A percentile compares a stretch with the other conserved stretches of the same genome.
These are phyloP conservation scores for Hortaea werneckii DNA, from an alignment of 2,329 filamentous ascomycete genomes.

Conservation along the genomic window DNA sequence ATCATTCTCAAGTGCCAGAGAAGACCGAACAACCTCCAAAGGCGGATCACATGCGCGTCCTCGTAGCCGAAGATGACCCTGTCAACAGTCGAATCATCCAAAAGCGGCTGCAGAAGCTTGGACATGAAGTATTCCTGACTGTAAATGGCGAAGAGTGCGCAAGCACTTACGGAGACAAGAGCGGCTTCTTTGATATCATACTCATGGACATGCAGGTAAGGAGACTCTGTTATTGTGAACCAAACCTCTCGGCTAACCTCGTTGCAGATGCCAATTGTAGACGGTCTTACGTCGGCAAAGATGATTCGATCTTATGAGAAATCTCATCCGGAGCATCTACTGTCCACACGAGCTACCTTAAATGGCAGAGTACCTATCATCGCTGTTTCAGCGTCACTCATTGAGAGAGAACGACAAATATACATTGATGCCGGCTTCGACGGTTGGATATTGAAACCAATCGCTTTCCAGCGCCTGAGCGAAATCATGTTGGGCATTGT, in stretches of 20 bases:
- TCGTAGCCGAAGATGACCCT: slow-evolving; percentile 81
- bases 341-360: slow-evolving; percentile 48
- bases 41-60: slow-evolving; percentile 47
- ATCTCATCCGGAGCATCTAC: slow-evolving; percentile 36
- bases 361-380: slow-evolving; percentile 70
- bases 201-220: slow-evolving; percentile 88
- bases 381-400: slow-evolving; percentile 72
- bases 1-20: slow-evolving; percentile 2
- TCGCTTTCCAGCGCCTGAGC: slow-evolving; percentile 67
- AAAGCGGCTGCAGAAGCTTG: slow-evolving; percentile 67
- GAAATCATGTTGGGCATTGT: slow-evolving; percentile 60
- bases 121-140: slow-evolving; percentile 61
- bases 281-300: slow-evolving; percentile 71
- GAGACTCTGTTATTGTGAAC: background rate
- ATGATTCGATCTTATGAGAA: slow-evolving; percentile 70
- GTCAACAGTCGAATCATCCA: slow-evolving; percentile 74
- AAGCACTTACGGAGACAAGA: slow-evolving; percentile 53
- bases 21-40: slow-evolving; percentile 9
- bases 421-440: slow-evolving; percentile 78
- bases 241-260: slow-evolving; percentile 7
- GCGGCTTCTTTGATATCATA: slow-evolving; percentile 60
- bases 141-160: slow-evolving; percentile 81
- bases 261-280: slow-evolving; percentile 77
- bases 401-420: slow-evolving; percentile 56
- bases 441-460: slow-evolving; percentile 82